Conservation (phyloP, 2,329 filamentous ascomycete genomes). For the Neopestalotiopsis clavispora region DNA sequence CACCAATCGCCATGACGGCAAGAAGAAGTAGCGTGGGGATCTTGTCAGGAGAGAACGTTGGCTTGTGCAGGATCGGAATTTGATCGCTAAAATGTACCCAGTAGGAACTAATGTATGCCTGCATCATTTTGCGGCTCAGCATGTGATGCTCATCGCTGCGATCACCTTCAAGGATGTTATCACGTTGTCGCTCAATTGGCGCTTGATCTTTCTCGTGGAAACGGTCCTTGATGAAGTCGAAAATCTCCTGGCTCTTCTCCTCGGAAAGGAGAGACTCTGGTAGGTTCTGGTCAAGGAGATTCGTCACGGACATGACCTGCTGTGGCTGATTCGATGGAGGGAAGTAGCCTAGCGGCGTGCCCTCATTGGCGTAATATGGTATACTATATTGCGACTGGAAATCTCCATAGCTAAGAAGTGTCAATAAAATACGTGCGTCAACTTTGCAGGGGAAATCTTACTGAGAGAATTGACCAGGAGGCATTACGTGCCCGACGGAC, state of each 20-base stretch:
- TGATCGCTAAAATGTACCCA: slow-evolving; percentile 96
- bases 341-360: slow-evolving; percentile 58
- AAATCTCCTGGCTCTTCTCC: slow-evolving; percentile 82
- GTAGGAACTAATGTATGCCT: slow-evolving; percentile 90
- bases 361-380: slow-evolving; percentile 55
- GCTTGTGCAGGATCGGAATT: slow-evolving; percentile 91
- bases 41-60: slow-evolving; percentile 87
- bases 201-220: slow-evolving; percentile 83
- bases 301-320: slow-evolving; percentile 90
- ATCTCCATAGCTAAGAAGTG: slow-evolving; percentile 54
- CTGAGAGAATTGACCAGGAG: slow-evolving; percentile 52
- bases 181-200: slow-evolving; percentile 75
- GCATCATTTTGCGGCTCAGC: slow-evolving; percentile 92
- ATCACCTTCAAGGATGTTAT: slow-evolving; percentile 79
- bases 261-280: slow-evolving; percentile 84
- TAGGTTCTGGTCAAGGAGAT: slow-evolving; percentile 78
- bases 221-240: slow-evolving; percentile 78
- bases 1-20: slow-evolving; percentile 90
- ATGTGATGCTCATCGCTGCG: slow-evolving; percentile 67
- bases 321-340: slow-evolving; percentile 63
- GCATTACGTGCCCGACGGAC: slow-evolving; percentile 55
- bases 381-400: slow-evolving; percentile 53
- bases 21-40: slow-evolving; percentile 85
- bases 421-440: slow-evolving; percentile 27
- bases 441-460: slow-evolving; percentile 38